Evolutionary conservation across 257 asterid genomes (phyloP).

Genomic region (Handroanthus guayacan): DNA sequence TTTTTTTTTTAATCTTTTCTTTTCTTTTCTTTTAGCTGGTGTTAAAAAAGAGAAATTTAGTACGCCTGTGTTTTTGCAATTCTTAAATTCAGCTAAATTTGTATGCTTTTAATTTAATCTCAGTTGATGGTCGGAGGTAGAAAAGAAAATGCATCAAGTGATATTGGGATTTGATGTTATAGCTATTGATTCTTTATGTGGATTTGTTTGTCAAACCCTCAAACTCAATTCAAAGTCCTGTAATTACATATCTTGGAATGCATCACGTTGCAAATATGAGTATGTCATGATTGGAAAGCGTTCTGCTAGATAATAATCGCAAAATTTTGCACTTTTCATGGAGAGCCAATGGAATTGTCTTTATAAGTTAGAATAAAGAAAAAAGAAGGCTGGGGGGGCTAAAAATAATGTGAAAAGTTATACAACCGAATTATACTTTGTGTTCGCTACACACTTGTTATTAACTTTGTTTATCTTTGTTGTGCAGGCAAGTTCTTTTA

Average conservation of each 20-base stretch:
- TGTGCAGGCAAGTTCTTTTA: slow-evolving; percentile 59
- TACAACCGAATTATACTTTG: slow-evolving; percentile 1
- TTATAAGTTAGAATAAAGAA: not conserved
- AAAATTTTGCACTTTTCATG: slow-evolving; percentile 38
- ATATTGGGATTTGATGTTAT: slow-evolving; percentile 1
- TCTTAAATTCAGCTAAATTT: not conserved
- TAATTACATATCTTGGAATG: not conserved
- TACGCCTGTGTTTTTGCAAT: not conserved
- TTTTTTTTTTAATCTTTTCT: slow-evolving; percentile 3
- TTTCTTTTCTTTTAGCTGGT: not conserved
- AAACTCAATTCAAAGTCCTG: not conserved
- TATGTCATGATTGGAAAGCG: slow-evolving; percentile 4
- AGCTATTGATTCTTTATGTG: not conserved
- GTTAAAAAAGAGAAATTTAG: not conserved
- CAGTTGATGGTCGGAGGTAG: not conserved
- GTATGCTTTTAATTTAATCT: not conserved
- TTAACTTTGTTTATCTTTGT: slow-evolving; percentile 31
- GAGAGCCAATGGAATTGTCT: not conserved
- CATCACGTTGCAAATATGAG: not conserved
- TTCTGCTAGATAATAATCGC: slow-evolving; percentile 20
- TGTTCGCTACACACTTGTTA: slow-evolving; percentile 25
- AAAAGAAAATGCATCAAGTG: not conserved
- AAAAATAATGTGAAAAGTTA: slow-evolving; percentile 1
- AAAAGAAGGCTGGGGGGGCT: not conserved
- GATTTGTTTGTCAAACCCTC: not conserved